Conservation (phyloP, 192 early-diverging fungal species). For the Mortierella alpina region DNA sequence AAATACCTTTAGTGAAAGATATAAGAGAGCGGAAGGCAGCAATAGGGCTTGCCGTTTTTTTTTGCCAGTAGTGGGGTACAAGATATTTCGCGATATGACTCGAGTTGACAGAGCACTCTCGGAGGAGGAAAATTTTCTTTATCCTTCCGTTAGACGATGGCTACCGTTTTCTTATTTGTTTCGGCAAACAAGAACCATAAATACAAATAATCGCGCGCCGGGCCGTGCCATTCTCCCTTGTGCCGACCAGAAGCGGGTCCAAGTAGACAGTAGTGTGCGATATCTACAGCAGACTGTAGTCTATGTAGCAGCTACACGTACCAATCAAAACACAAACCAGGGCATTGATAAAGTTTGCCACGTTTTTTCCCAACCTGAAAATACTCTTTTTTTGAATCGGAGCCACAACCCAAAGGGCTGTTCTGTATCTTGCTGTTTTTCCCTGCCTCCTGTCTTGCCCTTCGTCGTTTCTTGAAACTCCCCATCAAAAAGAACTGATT, state of each 20-base stretch:
- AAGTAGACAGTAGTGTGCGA: neutral
- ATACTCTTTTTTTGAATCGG: conserved; percentile 1
- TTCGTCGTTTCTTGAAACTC: neutral
- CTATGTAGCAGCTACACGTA: neutral
- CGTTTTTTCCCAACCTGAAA: conserved; percentile 7
- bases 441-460: no score
- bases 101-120: no score
- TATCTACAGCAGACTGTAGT: neutral
- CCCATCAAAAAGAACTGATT: neutral
- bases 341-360: conserved; percentile 13
- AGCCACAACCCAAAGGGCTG: neutral
- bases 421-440: neutral
- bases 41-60: no score
- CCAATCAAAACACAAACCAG: neutral
- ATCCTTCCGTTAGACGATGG: no score
- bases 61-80: no score
- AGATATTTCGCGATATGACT: no score
- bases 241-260: neutral
- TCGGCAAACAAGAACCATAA: neutral
- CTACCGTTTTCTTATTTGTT: no score
- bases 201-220: conserved; percentile 6
- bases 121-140: no score
- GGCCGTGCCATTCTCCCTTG: conserved; percentile 10
- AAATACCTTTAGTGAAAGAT: no score
- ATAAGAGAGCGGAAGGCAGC: no score